These are phyloP conservation scores for Rosa hybrid DNA, from an alignment of 331 rosid species.

Conservation along the genomic window DNA sequence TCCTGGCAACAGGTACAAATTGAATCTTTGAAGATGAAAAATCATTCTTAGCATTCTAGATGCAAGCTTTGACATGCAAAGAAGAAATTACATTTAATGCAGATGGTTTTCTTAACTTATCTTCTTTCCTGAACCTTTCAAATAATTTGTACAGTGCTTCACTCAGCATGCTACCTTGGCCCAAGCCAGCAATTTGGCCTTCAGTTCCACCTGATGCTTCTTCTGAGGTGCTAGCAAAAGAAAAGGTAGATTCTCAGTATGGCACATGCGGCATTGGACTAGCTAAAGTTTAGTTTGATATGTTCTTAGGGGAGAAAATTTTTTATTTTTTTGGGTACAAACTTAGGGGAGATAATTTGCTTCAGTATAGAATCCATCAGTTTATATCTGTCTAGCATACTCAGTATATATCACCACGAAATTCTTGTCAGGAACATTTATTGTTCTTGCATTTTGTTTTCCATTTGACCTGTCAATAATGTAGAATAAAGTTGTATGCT, in stretches of 20 bases:
- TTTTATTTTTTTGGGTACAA: background rate
- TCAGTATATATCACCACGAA: background rate
- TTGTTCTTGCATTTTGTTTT: background rate
- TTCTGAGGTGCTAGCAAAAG: conserved; percentile 84
- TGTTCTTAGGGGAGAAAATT: background rate
- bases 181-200: conserved; percentile 96
- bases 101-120: conserved; percentile 11
- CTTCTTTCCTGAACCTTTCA: conserved; percentile 18
- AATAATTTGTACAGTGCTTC: conserved; percentile 65
- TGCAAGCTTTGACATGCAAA: conserved; percentile 1
- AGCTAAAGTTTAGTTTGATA: background rate
- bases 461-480: conserved; percentile 19
- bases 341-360: background rate
- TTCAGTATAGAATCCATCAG: background rate
- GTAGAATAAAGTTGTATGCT: background rate
- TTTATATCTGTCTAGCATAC: background rate
- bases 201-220: conserved; percentile 81
- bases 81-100: background rate
- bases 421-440: conserved; percentile 1
- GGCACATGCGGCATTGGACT: background rate
- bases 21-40: conserved; percentile 18
- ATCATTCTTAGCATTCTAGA: conserved; percentile 9
- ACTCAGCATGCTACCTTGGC: conserved; percentile 99
- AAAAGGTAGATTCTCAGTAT: conserved; percentile 62
- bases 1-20: conserved; percentile 88